Evolutionary conservation across 164 flowering plant species (phyloP).

Genomic region (Paratinospora sagittata): DNA sequence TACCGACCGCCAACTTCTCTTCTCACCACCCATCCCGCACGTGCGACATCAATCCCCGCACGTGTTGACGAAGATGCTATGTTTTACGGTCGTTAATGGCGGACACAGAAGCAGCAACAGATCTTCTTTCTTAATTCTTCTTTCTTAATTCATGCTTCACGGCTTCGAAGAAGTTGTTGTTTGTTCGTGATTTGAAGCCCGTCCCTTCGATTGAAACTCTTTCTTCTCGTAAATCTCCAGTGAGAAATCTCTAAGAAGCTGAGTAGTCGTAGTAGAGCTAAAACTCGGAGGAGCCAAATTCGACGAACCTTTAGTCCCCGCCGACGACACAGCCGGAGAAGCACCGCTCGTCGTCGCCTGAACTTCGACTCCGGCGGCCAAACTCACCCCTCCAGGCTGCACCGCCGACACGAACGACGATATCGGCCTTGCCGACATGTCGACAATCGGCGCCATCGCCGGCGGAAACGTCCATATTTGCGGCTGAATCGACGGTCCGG

Average conservation of each 20-base stretch:
- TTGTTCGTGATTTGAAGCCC: slow-evolving; percentile 11
- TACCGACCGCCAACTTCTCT: neutral
- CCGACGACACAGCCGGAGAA: neutral
- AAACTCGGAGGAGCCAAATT: slow-evolving; percentile 27
- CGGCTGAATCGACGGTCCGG: slow-evolving; percentile 36
- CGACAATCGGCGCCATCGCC: slow-evolving; percentile 20
- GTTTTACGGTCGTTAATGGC: neutral
- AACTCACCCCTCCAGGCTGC: slow-evolving; percentile 16
- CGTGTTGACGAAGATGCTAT: neutral
- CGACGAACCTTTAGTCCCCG: slow-evolving; percentile 12
- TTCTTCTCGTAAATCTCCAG: slow-evolving; percentile 42
- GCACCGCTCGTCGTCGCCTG: slow-evolving; percentile 6
- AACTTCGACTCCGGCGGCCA: slow-evolving; percentile 9
- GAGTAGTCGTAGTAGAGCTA: slow-evolving; percentile 18
- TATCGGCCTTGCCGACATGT: slow-evolving; percentile 27
- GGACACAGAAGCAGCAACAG: neutral
- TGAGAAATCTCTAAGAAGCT: slow-evolving; percentile 43
- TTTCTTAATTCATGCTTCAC: slow-evolving; percentile 4
- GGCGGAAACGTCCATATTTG: slow-evolving; percentile 43
- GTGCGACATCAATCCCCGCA: neutral
- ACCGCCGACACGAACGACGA: slow-evolving; percentile 5
- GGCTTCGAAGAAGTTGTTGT: neutral
- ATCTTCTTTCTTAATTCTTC: too few relatives aligned
- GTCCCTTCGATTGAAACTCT: slow-evolving; percentile 24
- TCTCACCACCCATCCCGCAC: neutral